Conservation (phyloP, 169 alveolate genomes). For the Cryptosporidium sp. region DNA sequence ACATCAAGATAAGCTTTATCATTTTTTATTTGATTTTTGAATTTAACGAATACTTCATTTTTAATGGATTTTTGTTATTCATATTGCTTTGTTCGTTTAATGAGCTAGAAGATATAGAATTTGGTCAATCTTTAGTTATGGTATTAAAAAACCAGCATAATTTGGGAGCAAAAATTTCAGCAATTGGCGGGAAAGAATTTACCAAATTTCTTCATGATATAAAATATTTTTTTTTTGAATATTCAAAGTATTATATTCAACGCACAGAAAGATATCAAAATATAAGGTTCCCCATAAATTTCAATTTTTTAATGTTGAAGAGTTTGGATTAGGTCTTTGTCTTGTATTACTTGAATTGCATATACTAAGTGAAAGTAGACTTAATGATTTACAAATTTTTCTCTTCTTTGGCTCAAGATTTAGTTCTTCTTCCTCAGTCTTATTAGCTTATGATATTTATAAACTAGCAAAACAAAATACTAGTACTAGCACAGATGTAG, state of each 20-base stretch:
- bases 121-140: not conserved
- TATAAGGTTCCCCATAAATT: not conserved
- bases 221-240: not conserved
- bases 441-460: not conserved
- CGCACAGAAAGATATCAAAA: not conserved
- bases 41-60: not conserved
- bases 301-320: not conserved
- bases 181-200: not conserved
- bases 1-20: not conserved
- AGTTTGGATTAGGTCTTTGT: not conserved
- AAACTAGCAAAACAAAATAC: not conserved
- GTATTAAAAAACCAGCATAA: constrained; percentile 7
- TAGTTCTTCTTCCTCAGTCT: not conserved
- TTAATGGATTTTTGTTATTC: not conserved
- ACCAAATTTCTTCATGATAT: not conserved
- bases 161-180: not conserved
- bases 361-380: not conserved
- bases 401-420: constrained; percentile 3
- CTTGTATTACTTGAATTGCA: not conserved
- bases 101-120: constrained; percentile 4
- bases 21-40: not conserved
- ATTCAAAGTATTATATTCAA: not conserved
- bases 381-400: not conserved
- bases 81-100: constrained; percentile 1
- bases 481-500: not conserved